Conservation (phyloP, 768 basidiomycete genomes). For the Termitomyces sp. region DNA sequence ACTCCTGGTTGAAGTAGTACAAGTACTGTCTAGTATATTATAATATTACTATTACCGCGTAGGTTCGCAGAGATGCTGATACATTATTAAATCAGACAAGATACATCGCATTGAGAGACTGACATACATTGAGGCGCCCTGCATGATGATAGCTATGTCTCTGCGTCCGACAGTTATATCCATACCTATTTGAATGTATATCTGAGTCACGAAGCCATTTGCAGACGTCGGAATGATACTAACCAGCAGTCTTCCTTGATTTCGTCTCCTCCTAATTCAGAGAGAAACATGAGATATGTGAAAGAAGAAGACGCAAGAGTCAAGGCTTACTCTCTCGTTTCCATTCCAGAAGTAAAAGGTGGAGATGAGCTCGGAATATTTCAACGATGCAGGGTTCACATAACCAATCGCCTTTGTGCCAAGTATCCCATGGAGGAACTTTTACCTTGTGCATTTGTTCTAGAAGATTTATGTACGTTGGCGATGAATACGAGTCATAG, state of each 20-base stretch:
- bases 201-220: neutral
- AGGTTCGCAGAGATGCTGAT: slow-evolving; percentile 21
- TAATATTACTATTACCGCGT: no score
- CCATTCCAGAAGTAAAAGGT: slow-evolving; percentile 22
- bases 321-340: slow-evolving; percentile 17
- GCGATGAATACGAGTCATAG: neutral
- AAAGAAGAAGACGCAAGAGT: neutral
- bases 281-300: neutral
- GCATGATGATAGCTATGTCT: slow-evolving; percentile 21
- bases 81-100: neutral
- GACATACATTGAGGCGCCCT: slow-evolving; percentile 22
- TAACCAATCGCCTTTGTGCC: slow-evolving; percentile 27
- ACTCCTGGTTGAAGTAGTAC: no score
- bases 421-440: slow-evolving; percentile 13
- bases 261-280: slow-evolving; percentile 9
- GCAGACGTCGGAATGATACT: neutral
- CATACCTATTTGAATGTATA: slow-evolving; percentile 22
- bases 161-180: slow-evolving; percentile 28
- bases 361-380: slow-evolving; percentile 22
- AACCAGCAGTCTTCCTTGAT: slow-evolving; percentile 25
- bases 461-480: neutral
- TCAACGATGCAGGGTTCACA: slow-evolving; percentile 25
- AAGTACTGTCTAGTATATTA: no score
- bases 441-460: slow-evolving; percentile 14
- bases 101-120: neutral